These are phyloP conservation scores for Vachellia pachyceras DNA, from an alignment of 306 rosid species.

Conservation along the genomic window DNA sequence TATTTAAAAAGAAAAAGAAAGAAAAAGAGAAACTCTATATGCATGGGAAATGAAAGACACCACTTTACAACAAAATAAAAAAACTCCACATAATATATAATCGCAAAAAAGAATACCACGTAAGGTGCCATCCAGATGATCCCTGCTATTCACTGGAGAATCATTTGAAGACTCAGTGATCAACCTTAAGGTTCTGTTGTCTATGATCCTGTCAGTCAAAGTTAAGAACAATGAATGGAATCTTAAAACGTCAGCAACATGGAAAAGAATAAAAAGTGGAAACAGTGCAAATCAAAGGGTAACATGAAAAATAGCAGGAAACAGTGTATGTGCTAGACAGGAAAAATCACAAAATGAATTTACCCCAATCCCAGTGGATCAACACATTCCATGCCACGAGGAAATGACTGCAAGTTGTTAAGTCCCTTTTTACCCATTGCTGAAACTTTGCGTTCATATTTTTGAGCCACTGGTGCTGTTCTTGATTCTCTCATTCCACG, in stretches of 20 bases:
- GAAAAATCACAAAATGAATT: conserved; percentile 40
- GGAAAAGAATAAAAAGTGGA: conserved; percentile 25
- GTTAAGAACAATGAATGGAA: conserved; percentile 31
- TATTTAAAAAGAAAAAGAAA: conserved; percentile 12
- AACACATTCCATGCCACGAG: conserved; percentile 97
- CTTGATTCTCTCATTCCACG: conserved; percentile 98
- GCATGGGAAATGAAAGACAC: conserved; percentile 16
- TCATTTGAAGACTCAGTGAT: conserved; percentile 72
- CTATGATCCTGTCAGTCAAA: conserved; percentile 79
- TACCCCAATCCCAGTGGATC: conserved; percentile 98
- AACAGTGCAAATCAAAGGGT: conserved; percentile 8
- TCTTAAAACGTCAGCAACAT: conserved; percentile 31
- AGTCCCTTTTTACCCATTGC: conserved; percentile 66
- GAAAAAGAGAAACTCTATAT: not conserved
- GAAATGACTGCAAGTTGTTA: conserved; percentile 73
- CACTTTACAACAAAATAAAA: not conserved
- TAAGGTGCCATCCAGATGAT: conserved; percentile 58
- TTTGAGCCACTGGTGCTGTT: conserved; percentile 86
- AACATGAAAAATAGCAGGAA: conserved; percentile 18
- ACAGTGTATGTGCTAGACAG: conserved; percentile 34
- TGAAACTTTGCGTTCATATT: conserved; percentile 67
- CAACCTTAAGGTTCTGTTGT: conserved; percentile 83
- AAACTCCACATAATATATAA: conserved; percentile 31
- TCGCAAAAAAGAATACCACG: conserved; percentile 68
- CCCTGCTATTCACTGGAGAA: conserved; percentile 67